Percentiles rank a stretch among this genome's conserved stretches.
Conservation (phyloP, 495 filamentous ascomycete genomes). For the Xylaria castorea region DNA sequence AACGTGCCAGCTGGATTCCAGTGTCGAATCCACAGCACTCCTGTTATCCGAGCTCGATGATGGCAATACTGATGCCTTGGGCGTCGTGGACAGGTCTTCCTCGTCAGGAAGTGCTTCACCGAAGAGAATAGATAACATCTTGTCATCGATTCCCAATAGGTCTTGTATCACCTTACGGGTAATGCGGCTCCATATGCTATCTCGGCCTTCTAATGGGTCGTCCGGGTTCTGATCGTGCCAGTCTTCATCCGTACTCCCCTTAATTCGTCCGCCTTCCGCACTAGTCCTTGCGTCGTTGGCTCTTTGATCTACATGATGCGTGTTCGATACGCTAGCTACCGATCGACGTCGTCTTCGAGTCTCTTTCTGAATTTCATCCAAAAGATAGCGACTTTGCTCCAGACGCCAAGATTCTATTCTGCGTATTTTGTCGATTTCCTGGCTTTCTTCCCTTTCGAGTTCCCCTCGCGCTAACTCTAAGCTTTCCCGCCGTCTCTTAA, state of each 20-base stretch:
- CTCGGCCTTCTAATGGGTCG: conserved; percentile 47
- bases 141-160: conserved; percentile 89
- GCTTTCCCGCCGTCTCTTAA: conserved; percentile 70
- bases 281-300: conserved; percentile 32
- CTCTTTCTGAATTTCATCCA: conserved; percentile 89
- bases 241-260: conserved; percentile 41
- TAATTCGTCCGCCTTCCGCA: conserved; percentile 43
- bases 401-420: conserved; percentile 91
- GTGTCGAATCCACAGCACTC: conserved; percentile 38
- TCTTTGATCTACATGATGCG: conserved; percentile 28
- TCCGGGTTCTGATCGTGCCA: conserved; percentile 52
- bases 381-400: conserved; percentile 82
- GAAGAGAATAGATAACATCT: conserved; percentile 81
- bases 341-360: conserved; percentile 68
- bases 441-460: conserved; percentile 64
- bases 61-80: conserved; percentile 40
- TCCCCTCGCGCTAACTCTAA: conserved; percentile 58
- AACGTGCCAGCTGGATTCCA: conserved; percentile 71
- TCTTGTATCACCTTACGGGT: conserved; percentile 87
- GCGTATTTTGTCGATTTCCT: conserved; percentile 72
- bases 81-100: conserved; percentile 53
- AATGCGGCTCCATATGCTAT: conserved; percentile 80
- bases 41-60: conserved; percentile 28
- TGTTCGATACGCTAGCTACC: conserved; percentile 32
- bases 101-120: conserved; percentile 77